These are phyloP conservation scores for Ascochyta clinopodiicola DNA, from an alignment of 2,329 filamentous ascomycete genomes.

Conservation along the genomic window DNA sequence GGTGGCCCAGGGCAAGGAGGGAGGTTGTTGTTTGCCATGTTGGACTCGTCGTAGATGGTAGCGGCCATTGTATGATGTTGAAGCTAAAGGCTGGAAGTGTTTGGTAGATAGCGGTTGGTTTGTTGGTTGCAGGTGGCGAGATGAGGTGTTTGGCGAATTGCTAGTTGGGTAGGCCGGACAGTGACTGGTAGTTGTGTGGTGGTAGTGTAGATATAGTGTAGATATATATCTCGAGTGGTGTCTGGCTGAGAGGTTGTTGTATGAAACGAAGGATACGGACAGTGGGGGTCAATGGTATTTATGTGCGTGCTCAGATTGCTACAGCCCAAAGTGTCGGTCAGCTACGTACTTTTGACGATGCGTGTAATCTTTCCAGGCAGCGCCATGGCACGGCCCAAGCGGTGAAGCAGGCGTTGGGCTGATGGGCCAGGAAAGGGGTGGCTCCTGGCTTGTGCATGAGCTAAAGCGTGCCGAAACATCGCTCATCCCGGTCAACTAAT, in stretches of 20 bases:
- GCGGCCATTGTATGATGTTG: slow-evolving; percentile 40
- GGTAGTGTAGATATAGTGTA: slow-evolving; percentile 19
- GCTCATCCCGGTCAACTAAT: slow-evolving; percentile 44
- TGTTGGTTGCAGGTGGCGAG: not conserved
- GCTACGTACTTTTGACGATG: slow-evolving; percentile 50
- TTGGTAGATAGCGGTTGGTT: slow-evolving; percentile 1
- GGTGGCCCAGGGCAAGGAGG: slow-evolving; percentile 57
- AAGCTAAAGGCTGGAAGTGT: slow-evolving; percentile 15
- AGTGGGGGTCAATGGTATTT: slow-evolving; percentile 47
- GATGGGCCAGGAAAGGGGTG: slow-evolving; percentile 48
- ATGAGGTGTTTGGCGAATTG: slow-evolving; percentile 14
- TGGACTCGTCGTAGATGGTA: slow-evolving; percentile 47
- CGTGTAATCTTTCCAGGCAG: slow-evolving; percentile 49
- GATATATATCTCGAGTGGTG: slow-evolving; percentile 31
- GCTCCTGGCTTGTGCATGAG: slow-evolving; percentile 47
- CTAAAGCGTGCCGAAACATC: slow-evolving; percentile 48
- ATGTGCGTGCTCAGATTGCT: slow-evolving; percentile 49
- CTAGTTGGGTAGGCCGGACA: slow-evolving; percentile 16
- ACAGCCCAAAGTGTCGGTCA: slow-evolving; percentile 49
- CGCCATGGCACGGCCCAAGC: slow-evolving; percentile 47
- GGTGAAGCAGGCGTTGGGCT: slow-evolving; percentile 50
- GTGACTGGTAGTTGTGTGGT: slow-evolving; percentile 18
- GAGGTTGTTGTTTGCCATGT: slow-evolving; percentile 51
- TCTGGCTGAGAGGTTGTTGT: slow-evolving; percentile 27
- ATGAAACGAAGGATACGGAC: slow-evolving; percentile 42